phyloP scores from a whole-genome alignment of 257 asterid species.

The Solanum bulbocastanum region DNA sequence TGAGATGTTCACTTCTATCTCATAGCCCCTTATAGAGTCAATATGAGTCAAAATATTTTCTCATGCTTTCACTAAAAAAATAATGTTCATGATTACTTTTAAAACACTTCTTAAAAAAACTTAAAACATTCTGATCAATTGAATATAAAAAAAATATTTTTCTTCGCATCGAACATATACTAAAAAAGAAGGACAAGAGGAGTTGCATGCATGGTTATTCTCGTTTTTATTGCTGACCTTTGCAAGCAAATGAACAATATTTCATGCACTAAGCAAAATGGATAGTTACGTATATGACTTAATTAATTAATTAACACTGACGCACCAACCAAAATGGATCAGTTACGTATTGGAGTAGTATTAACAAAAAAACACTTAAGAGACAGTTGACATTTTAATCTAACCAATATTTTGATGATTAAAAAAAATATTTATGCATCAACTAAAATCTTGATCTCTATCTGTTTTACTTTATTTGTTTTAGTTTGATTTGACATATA shows the following conservation, averaged over 20 bases:
- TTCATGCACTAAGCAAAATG: not conserved
- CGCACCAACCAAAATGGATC: not conserved
- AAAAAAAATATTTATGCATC: not conserved
- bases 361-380: not conserved
- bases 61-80: not conserved
- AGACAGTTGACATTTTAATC: not conserved
- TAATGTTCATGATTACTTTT: not conserved
- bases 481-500: not conserved
- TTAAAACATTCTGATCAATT: not conserved
- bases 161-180: not conserved
- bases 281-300: not conserved
- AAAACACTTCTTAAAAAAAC: too few relatives aligned
- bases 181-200: not conserved
- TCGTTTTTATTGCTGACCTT: not conserved
- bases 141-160: not conserved
- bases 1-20: not conserved
- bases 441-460: not conserved
- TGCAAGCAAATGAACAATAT: not conserved
- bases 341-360: not conserved
- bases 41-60: not conserved
- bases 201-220: not conserved
- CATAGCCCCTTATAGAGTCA: not conserved
- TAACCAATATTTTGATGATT: not conserved
- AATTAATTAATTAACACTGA: not conserved
- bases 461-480: not conserved